phyloP scores from a whole-genome alignment of 352 stramenopile species.

The Globisporangium viniferum region DNA sequence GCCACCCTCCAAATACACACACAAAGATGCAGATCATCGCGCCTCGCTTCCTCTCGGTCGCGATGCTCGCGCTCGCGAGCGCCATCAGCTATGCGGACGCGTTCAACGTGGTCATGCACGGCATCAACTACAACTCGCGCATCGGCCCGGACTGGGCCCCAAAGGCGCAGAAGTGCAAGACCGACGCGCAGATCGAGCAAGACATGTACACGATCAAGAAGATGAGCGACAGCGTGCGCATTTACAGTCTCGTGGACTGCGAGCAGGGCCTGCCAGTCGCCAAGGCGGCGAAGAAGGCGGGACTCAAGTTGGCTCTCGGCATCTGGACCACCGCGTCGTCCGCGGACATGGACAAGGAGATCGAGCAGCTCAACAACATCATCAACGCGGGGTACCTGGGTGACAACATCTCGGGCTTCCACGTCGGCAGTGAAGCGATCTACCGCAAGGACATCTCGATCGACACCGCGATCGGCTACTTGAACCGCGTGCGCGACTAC shows the following conservation, averaged over 20 bases:
- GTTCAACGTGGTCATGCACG: constrained; percentile 55
- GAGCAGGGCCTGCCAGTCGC: constrained; percentile 44
- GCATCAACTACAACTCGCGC: constrained; percentile 78
- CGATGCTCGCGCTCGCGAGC: constrained; percentile 15
- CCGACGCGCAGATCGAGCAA: constrained; percentile 30
- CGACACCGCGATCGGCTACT: constrained; percentile 47
- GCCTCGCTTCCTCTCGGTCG: constrained; percentile 6
- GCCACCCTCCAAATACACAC: background rate
- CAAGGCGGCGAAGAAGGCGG: constrained; percentile 37
- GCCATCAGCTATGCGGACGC: constrained; percentile 16
- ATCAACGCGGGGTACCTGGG: constrained; percentile 43
- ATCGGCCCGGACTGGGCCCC: constrained; percentile 50
- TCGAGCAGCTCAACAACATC: constrained; percentile 34
- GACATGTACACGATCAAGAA: constrained; percentile 54
- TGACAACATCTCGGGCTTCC: constrained; percentile 43
- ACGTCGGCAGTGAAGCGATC: constrained; percentile 67
- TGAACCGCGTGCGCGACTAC: constrained; percentile 57
- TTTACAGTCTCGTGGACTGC: constrained; percentile 67
- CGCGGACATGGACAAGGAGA: constrained; percentile 44
- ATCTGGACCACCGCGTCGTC: constrained; percentile 52
- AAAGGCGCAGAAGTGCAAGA: constrained; percentile 44
- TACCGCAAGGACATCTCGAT: constrained; percentile 59
- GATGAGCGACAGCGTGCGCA: constrained; percentile 53
- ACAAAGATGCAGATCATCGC: constrained; percentile 20
- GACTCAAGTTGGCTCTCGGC: constrained; percentile 54